Conservation (phyloP, 805 yeast species). For the Kluyveromyces wickerhamii region DNA sequence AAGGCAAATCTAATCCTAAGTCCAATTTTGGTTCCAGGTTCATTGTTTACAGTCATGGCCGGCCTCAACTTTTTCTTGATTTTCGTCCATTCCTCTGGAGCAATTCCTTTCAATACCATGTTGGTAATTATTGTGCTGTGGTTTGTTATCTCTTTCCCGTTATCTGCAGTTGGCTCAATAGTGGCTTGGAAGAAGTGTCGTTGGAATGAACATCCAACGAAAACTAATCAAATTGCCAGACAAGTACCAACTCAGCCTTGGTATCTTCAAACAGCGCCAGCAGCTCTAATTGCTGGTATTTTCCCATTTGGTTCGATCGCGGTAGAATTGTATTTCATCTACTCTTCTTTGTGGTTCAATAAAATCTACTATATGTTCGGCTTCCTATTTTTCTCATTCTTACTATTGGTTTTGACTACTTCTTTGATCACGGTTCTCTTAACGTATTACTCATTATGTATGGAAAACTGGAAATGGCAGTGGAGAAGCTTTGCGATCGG, state of each 20-base stretch:
- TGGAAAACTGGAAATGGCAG: slow-evolving; percentile 95
- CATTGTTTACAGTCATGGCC: slow-evolving; percentile 53
- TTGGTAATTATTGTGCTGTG: slow-evolving; percentile 72
- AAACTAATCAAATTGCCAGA: slow-evolving; percentile 92
- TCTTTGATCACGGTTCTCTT: slow-evolving; percentile 71
- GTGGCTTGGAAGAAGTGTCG: slow-evolving; percentile 57
- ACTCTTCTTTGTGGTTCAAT: slow-evolving; percentile 89
- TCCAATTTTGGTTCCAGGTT: slow-evolving; percentile 80
- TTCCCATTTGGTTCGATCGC: slow-evolving; percentile 94
- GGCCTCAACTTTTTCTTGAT: slow-evolving; percentile 77
- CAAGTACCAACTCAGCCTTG: slow-evolving; percentile 90
- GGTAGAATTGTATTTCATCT: slow-evolving; percentile 88
- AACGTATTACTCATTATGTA: slow-evolving; percentile 75
- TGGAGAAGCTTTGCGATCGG: slow-evolving; percentile 92
- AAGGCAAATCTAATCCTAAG: slow-evolving; percentile 75
- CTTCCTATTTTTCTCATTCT: slow-evolving; percentile 78
- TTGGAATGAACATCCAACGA: slow-evolving; percentile 60
- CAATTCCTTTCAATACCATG: slow-evolving; percentile 89
- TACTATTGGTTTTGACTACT: slow-evolving; percentile 77
- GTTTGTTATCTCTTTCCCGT: slow-evolving; percentile 79
- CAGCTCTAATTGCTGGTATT: slow-evolving; percentile 72
- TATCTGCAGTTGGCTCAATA: slow-evolving; percentile 76
- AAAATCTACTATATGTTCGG: slow-evolving; percentile 96
- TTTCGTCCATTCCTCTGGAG: slow-evolving; percentile 78
- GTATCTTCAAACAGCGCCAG: slow-evolving; percentile 61